Evolutionary conservation across 805 yeast genomes (phyloP), one percentile per base, ranked within the genome.

Genomic region (Wickerhamiella nectarea): DNA sequence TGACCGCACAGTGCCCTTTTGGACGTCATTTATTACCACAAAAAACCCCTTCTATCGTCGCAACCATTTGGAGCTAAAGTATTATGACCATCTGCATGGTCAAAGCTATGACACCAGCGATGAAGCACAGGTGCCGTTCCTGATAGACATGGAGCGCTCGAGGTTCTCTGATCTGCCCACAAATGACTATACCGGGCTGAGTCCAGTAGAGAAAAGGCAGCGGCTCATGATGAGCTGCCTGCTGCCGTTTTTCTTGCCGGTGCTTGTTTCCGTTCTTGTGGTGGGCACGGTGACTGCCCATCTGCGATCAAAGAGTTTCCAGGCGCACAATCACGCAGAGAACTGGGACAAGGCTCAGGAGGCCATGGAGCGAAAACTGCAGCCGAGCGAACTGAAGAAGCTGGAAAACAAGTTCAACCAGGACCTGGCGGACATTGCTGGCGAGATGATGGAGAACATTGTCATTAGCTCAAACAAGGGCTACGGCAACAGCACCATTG

Each of bases 1-100:
- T 56, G 97, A 87, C 60, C 68, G 95, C 47, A 75, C 94, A 0
- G 97, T 87, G 6, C 79, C 89, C 12, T 89, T 85, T 59, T 82
- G 76, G 62, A 84, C 96, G 0, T 70, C 94, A 0, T 86, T 68
- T 59, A 79, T 89, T 46, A 69, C 89, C 3, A 69, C 76, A 24
- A 71, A 69, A 47, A 75, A 82, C 44, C 94, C 95, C 1, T 86
- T 85, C 57, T 76, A 76, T 28, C 62, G 65, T 62, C 38, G 71
- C 73, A 70, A 70, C 69, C 38, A 55, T 56, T 15, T 57, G 72
- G 41, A 69, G 67, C 45, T 51, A 28, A 63, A 66, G 5, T 68
- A 65, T 41, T 45, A 42, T 14, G 38, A 54, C 70, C 34, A 34
- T 14, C 74, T 34, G 4, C 29, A 46, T 17, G 45, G 37, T 24